phyloP scores from a whole-genome alignment of 495 filamentous ascomycete genomes.

The Geopyxis carbonaria region DNA sequence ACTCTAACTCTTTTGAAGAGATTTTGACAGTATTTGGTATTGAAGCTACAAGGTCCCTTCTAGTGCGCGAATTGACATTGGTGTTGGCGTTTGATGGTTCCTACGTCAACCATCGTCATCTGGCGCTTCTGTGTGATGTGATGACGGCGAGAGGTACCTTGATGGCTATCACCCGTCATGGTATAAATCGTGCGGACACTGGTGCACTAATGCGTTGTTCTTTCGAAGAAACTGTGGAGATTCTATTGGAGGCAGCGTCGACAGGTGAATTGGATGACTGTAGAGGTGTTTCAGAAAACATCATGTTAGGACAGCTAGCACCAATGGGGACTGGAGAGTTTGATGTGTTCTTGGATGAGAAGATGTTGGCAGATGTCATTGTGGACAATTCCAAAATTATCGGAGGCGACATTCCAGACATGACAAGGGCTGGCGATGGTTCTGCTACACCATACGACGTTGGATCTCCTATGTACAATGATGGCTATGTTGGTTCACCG shows the following conservation, averaged over 20 bases:
- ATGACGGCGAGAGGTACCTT: slow-evolving; percentile 91
- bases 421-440: slow-evolving; percentile 65
- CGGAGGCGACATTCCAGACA: slow-evolving; percentile 45
- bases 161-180: slow-evolving; percentile 91
- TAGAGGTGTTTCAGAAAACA: slow-evolving; percentile 92
- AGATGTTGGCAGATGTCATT: slow-evolving; percentile 86
- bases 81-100: slow-evolving; percentile 96
- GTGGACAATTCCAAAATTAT: slow-evolving; percentile 65
- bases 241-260: slow-evolving; percentile 84
- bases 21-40: slow-evolving; percentile 89
- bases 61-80: slow-evolving; percentile 71
- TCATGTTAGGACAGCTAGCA: slow-evolving; percentile 94
- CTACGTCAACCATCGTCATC: slow-evolving; percentile 96
- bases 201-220: slow-evolving; percentile 98
- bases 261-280: slow-evolving; percentile 93
- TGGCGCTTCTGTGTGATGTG: slow-evolving; percentile 89
- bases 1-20: slow-evolving; percentile 88
- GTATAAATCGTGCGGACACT: slow-evolving; percentile 95
- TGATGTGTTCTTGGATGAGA: slow-evolving; percentile 78
- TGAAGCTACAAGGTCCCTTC: slow-evolving; percentile 70
- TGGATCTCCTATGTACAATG: slow-evolving; percentile 72
- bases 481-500: slow-evolving; percentile 51
- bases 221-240: slow-evolving; percentile 98
- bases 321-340: slow-evolving; percentile 93
- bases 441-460: slow-evolving; percentile 89